Conservation (phyloP, 2,329 filamentous ascomycete genomes). For the Penicillium polonicum region DNA sequence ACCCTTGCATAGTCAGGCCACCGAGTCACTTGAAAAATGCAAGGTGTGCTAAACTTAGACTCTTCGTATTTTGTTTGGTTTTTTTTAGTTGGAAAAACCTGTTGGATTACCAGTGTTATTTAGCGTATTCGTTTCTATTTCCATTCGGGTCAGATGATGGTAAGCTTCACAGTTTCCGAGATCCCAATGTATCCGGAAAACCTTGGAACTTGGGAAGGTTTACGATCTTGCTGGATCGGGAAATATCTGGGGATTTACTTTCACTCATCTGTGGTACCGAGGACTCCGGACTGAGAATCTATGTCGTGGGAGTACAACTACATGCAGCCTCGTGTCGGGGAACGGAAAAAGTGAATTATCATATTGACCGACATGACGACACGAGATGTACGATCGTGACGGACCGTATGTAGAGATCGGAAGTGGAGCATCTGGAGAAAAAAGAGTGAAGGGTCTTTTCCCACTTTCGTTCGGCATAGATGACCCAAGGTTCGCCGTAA, state of each 20-base stretch:
- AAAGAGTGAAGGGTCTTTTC: neutral
- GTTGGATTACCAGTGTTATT: too few relatives aligned
- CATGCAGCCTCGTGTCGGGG: slow-evolving; percentile 8
- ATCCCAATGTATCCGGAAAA: neutral
- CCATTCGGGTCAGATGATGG: slow-evolving; percentile 2
- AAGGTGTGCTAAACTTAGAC: slow-evolving; percentile 29
- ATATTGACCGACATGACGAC: slow-evolving; percentile 11
- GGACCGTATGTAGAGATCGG: slow-evolving; percentile 5
- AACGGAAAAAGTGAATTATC: slow-evolving; percentile 2
- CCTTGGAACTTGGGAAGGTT: neutral
- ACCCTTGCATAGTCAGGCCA: slow-evolving; percentile 27
- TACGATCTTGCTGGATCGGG: neutral
- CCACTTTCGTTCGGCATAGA: neutral
- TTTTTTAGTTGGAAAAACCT: neutral
- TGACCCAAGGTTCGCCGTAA: slow-evolving; percentile 9
- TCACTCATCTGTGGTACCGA: neutral
- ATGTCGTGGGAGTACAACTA: neutral
- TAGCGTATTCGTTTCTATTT: neutral
- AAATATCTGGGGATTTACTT: neutral
- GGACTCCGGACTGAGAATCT: neutral
- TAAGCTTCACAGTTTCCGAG: neutral
- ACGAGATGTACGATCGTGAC: slow-evolving; percentile 3
- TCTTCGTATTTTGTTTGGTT: neutral
- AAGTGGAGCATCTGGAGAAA: slow-evolving; percentile 11
- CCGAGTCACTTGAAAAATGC: slow-evolving; percentile 25